Evolutionary conservation across 2,329 filamentous ascomycete species (phyloP).

Genomic region (Ramularia endophylla): DNA sequence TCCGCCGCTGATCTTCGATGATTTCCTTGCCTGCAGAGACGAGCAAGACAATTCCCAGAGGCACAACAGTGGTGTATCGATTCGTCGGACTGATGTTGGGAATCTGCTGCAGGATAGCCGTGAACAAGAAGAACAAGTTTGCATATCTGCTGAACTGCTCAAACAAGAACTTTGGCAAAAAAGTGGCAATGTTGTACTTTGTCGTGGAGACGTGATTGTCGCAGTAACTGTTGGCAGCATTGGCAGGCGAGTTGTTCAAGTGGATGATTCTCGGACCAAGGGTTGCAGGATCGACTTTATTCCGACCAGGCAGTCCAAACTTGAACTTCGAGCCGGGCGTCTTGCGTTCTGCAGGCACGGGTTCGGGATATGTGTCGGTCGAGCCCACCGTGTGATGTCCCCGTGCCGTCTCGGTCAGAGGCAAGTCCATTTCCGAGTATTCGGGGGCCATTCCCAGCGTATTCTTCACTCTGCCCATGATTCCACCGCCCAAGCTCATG

Average conservation of each 20-base stretch:
- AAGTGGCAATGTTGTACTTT: slow-evolving; percentile 92
- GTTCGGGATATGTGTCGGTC: slow-evolving; percentile 12
- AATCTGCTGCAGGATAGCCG: slow-evolving; percentile 88
- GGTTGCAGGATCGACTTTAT: slow-evolving; percentile 72
- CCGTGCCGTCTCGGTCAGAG: slow-evolving; percentile 73
- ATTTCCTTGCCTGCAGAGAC: slow-evolving; percentile 96
- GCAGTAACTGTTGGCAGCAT: slow-evolving; percentile 80
- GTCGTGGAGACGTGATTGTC: slow-evolving; percentile 97
- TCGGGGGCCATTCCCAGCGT: slow-evolving; percentile 78
- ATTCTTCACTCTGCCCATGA: slow-evolving; percentile 82
- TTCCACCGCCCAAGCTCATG: slow-evolving; percentile 74
- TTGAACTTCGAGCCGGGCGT: slow-evolving; percentile 75
- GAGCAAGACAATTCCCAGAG: slow-evolving; percentile 79
- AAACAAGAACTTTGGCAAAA: slow-evolving; percentile 92
- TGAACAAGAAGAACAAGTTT: slow-evolving; percentile 99
- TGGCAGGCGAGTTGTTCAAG: slow-evolving; percentile 93
- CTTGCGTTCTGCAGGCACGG: slow-evolving; percentile 38
- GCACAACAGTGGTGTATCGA: slow-evolving; percentile 90
- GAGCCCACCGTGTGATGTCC: slow-evolving; percentile 28
- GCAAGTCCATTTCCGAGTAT: slow-evolving; percentile 98
- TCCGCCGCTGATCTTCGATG: slow-evolving; percentile 87
- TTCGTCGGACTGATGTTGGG: slow-evolving; percentile 93
- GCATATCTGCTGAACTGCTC: slow-evolving; percentile 99
- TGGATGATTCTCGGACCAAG: slow-evolving; percentile 89
- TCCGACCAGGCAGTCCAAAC: slow-evolving; percentile 74